These are phyloP conservation scores for Ensete glaucum DNA, from an alignment of 176 grass and related monocot genomes.

Conservation along the genomic window DNA sequence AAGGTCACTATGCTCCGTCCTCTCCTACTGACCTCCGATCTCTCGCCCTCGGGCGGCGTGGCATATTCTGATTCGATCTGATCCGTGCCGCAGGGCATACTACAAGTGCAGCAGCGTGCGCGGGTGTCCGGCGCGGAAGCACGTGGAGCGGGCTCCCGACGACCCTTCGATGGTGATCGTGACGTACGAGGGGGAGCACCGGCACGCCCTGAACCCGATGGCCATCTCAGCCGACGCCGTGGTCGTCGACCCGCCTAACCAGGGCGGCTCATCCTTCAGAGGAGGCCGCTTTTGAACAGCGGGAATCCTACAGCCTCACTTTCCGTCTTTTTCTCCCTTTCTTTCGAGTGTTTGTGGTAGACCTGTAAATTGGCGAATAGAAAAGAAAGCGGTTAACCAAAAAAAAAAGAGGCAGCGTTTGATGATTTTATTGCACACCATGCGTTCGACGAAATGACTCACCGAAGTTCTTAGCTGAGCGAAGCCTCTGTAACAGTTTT, in stretches of 20 bases:
- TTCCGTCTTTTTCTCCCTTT: neutral
- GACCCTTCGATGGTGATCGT: constrained; percentile 85
- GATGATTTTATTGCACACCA: neutral
- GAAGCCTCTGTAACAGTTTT: too few species aligned
- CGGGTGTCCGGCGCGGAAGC: constrained; percentile 77
- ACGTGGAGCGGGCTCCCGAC: constrained; percentile 91
- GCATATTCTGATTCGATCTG: neutral
- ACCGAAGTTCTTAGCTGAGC: too few species aligned
- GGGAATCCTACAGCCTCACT: neutral
- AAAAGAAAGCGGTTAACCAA: neutral
- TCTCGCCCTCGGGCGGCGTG: neutral
- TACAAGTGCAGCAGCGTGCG: constrained; percentile 95
- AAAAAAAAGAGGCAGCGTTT: neutral
- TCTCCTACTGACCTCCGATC: neutral
- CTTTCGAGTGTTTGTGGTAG: neutral
- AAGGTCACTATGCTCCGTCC: constrained; percentile 31
- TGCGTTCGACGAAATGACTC: too few species aligned
- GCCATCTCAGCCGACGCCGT: neutral
- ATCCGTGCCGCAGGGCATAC: constrained; percentile 44
- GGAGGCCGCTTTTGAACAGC: neutral
- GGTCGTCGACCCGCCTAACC: neutral
- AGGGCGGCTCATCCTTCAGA: neutral
- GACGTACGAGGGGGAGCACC: constrained; percentile 93
- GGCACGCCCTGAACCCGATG: constrained; percentile 32
- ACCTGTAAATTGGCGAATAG: neutral